Evolutionary conservation across 805 yeast species (phyloP), one percentile per base, ranked within the genome.

Genomic region (Lipomyces mesembrius): DNA sequence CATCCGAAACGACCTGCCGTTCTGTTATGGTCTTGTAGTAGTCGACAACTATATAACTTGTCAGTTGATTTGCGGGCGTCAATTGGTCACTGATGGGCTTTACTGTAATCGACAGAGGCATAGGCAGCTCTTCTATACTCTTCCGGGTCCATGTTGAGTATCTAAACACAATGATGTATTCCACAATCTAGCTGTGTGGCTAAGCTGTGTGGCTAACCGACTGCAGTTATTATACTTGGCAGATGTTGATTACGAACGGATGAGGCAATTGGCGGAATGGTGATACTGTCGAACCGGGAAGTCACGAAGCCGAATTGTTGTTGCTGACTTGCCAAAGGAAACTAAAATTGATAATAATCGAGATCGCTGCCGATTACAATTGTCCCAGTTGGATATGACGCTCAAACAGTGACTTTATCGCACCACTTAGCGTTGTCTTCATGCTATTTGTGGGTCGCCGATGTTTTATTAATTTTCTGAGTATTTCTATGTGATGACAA

Each of bases 81-180:
- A 52, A 25, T 11, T 43, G 35, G 55, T 6, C 32, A 1, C 1
- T 11, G 22, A n/a, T 22, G 1, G 12, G 51, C 71, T 17, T 17
- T 52, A 66, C 70, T 69, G 62, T 68, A 64, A 57, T 72, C 74
- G n/a, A 71, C 53, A 7, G 74, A 55, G 39, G 65, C 73, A 51
- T 72, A 64, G 3, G 70, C 74, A 5, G 74, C 74, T 59, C 66
- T 67, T 59, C 72, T 61, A 54, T 57, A 72, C 34, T 69, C 70
- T 51, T 71, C 74, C 22, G 69, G 62, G 54, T 71, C 70, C 74
- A 72, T 72, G 32, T 17, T 52, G 56, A 43, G 49, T n/a, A 7
- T 25, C 14, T n/a, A 43, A 8, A 43, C n/a, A 8, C 8, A n/a
- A 43, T 43, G 7, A 6, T n/a, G 20, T n/a, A 43, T 1, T 43